Percentiles rank a stretch among this genome's conserved stretches.
Conservation (phyloP, 768 basidiomycete genomes). For the Agrocybe pediades region DNA sequence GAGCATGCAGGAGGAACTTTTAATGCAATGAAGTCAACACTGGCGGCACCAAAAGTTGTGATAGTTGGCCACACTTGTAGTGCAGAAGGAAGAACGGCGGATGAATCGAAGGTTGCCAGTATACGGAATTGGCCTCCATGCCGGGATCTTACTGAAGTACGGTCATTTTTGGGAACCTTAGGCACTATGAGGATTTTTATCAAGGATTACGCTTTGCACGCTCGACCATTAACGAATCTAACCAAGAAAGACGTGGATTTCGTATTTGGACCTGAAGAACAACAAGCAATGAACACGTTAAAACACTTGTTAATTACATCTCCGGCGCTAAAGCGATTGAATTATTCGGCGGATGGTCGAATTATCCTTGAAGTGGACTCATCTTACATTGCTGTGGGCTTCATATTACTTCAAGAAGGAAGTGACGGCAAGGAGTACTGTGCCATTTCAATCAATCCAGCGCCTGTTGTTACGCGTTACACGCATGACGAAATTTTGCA, state of each 20-base stretch:
- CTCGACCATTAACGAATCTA: constrained; percentile 21
- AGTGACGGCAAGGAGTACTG: constrained; percentile 5
- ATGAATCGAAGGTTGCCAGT: constrained; percentile 20
- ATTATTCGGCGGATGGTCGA: constrained; percentile 8
- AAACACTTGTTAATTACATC: not conserved
- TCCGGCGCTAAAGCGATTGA: constrained; percentile 11
- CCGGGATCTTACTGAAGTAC: no score
- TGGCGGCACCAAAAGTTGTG: constrained; percentile 7
- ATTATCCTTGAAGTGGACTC: constrained; percentile 17
- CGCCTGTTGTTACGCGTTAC: no score
- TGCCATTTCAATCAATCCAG: no score
- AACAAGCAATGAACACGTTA: constrained; percentile 9
- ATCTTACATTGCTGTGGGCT: constrained; percentile 14
- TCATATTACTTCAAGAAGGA: constrained; percentile 11
- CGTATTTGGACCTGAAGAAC: constrained; percentile 25
- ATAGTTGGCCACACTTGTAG: constrained; percentile 31
- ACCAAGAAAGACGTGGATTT: constrained; percentile 27
- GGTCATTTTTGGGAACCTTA: constrained; percentile 28
- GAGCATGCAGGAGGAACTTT: no score
- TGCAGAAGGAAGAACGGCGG: constrained; percentile 29
- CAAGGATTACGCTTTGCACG: constrained; percentile 18
- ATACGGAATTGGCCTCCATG: no score
- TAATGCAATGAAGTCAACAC: no score
- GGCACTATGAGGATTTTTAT: constrained; percentile 29
- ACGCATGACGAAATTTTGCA: no score